A percentile compares a stretch with the other conserved stretches of the same genome.
These are phyloP conservation scores for Metschnikowia hibisci DNA, from an alignment of 805 yeast genomes.

Conservation along the genomic window DNA sequence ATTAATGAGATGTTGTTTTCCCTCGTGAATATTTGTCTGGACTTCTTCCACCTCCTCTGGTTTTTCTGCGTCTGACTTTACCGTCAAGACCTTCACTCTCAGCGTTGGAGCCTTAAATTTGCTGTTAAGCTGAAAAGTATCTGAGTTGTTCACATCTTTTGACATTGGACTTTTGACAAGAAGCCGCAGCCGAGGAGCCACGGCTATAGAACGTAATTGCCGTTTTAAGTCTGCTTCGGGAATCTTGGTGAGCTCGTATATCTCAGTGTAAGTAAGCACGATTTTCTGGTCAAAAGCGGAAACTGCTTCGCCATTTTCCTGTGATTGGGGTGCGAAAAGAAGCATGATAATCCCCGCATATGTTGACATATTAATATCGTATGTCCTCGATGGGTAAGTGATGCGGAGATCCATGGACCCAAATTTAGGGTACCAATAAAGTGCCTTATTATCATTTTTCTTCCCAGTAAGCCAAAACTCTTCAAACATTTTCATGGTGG, in stretches of 20 bases:
- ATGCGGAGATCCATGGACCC: slow-evolving; percentile 80
- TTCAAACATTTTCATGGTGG: slow-evolving; percentile 35
- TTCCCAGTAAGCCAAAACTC: slow-evolving; percentile 40
- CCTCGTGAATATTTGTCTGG: slow-evolving; percentile 52
- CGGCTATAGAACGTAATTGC: slow-evolving; percentile 77
- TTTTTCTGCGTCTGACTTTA: slow-evolving; percentile 27
- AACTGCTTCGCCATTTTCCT: slow-evolving; percentile 26
- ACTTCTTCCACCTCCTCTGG: slow-evolving; percentile 51
- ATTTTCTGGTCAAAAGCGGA: slow-evolving; percentile 50
- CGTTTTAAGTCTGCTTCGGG: slow-evolving; percentile 71
- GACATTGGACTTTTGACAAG: slow-evolving; percentile 71
- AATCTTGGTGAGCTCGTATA: slow-evolving; percentile 61
- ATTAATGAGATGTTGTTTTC: slow-evolving; percentile 66
- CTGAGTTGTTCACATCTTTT: slow-evolving; percentile 60
- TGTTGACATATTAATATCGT: slow-evolving; percentile 77
- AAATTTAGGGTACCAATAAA: slow-evolving; percentile 75
- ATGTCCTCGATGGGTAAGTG: slow-evolving; percentile 61
- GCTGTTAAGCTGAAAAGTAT: slow-evolving; percentile 63
- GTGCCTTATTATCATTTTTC: slow-evolving; percentile 38
- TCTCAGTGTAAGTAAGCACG: slow-evolving; percentile 56
- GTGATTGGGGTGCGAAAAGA: slow-evolving; percentile 52
- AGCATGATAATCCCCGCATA: slow-evolving; percentile 75
- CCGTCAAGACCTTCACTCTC: slow-evolving; percentile 73
- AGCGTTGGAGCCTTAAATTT: slow-evolving; percentile 64
- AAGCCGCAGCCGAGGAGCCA: slow-evolving; percentile 78